Base-by-base conservation (phyloP, 2,329 filamentous ascomycete species). In the Eutypa lata region DNA sequence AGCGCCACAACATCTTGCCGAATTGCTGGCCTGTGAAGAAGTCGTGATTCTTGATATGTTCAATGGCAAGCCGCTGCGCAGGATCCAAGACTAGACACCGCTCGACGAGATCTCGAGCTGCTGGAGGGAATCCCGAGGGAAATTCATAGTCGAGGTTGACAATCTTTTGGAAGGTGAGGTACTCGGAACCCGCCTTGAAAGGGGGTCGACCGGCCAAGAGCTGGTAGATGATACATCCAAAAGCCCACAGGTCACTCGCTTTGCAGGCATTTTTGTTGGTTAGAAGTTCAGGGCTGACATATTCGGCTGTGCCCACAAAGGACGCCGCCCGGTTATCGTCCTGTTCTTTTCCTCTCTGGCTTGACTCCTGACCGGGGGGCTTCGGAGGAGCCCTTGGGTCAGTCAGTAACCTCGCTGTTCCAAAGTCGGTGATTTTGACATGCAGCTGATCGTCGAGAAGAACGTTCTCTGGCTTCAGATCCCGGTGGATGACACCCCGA, bases 371-470 rank as follows among this genome's bases (percentile, higher is more conserved):
- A 68, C 71, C 68, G 61, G 14, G 73, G 71, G 52, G 77, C 65
- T 68, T 78, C 14, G 31, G 72, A 14, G 71, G 71, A 64, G 71
- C 71, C 69, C 73, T 74, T 60, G 75, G 79, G 59, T 80, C 78
- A 48, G 87, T 86, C 45, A 99, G 77, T 57, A 99, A 84, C 70
- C 97, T 97, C n/a, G 94, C 94, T 0, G 94, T 99, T 42, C 94
- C 94, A 67, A 99, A 99, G 72, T 99, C 94, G 7, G 94, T 99
- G 59, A 99, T 97, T 70, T 99, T 99, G 73, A 97, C 87, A 65
- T 97, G 91, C 89, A 97, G 95, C 65, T 96, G 88, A 59, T 92
- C 89, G 69, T 99, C 94, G 37, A 99, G 78, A 7, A 99, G 81
- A 3, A 99, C 92, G 60, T 99, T 99, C 69, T 99, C 94, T 0